phyloP scores from a whole-genome alignment of 2,329 filamentous ascomycete species.

The Alternaria ethzedia region DNA sequence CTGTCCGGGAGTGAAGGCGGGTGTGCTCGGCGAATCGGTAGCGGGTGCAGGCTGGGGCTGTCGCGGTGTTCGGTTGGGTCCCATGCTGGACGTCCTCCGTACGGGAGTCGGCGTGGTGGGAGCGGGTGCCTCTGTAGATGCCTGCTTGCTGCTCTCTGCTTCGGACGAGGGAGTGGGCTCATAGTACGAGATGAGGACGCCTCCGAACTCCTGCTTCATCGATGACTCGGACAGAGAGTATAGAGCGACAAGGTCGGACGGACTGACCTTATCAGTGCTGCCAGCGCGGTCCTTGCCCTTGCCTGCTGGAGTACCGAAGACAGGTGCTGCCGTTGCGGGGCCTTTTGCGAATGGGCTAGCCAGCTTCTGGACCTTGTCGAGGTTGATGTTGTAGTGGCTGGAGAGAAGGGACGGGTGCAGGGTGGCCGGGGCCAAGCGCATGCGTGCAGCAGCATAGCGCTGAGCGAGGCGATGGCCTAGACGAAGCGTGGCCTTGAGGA shows the following conservation, averaged over 20 bases:
- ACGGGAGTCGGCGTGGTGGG: conserved; percentile 78
- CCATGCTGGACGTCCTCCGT: conserved; percentile 66
- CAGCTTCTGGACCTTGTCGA: conserved; percentile 83
- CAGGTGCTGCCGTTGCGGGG: conserved; percentile 54
- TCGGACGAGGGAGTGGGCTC: conserved; percentile 46
- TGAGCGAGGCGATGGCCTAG: conserved; percentile 87
- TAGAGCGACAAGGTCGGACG: conserved; percentile 76
- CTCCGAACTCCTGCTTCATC: conserved; percentile 79
- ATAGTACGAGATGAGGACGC: conserved; percentile 83
- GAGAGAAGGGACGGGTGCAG: conserved; percentile 76
- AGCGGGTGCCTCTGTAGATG: conserved; percentile 57
- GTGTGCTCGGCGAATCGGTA: conserved; percentile 59
- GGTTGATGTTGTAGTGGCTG: conserved; percentile 78
- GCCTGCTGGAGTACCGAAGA: conserved; percentile 61
- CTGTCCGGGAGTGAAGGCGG: conserved; percentile 46
- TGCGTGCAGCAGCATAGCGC: conserved; percentile 88
- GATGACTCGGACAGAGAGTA: conserved; percentile 55
- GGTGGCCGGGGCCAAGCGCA: conserved; percentile 69
- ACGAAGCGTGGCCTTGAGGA: conserved; percentile 79
- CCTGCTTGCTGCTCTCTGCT: conserved; percentile 26
- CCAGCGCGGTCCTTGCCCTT: conserved; percentile 70
- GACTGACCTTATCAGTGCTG: conserved; percentile 45
- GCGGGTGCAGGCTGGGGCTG: conserved; percentile 51
- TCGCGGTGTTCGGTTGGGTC: conserved; percentile 59
- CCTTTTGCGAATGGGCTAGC: conserved; percentile 82